A percentile compares a stretch with the other conserved stretches of the same genome.
These are phyloP conservation scores for Botrytis hyacinthi DNA, from an alignment of 2,329 filamentous ascomycete genomes.

Conservation along the genomic window DNA sequence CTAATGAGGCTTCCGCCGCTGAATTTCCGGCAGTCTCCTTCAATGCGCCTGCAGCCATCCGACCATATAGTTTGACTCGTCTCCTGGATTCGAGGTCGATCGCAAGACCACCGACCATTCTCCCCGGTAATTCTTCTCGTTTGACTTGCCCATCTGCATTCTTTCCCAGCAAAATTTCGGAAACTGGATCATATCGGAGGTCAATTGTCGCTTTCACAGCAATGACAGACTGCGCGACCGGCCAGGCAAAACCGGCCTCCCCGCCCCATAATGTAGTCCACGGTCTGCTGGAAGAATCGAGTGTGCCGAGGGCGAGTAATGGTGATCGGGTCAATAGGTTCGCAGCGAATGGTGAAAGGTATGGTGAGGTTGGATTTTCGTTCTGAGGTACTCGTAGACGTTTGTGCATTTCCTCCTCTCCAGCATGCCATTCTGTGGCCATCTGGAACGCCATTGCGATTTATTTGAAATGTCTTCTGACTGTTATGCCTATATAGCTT, in stretches of 20 bases:
- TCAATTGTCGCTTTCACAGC: conserved; percentile 63
- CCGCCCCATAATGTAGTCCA: conserved; percentile 83
- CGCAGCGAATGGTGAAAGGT: conserved; percentile 60
- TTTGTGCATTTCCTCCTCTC: conserved; percentile 63
- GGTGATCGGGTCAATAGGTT: conserved; percentile 60
- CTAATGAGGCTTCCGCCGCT: conserved; percentile 47
- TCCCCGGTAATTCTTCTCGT: conserved; percentile 38
- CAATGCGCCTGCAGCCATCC: conserved; percentile 63
- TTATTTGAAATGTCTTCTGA: background rate
- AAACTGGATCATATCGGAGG: conserved; percentile 64
- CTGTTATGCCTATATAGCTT: background rate
- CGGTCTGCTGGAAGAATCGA: conserved; percentile 62
- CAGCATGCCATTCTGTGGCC: conserved; percentile 47
- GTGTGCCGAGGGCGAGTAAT: conserved; percentile 68
- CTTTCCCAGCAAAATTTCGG: conserved; percentile 56
- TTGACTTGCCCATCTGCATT: conserved; percentile 44
- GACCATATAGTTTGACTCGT: conserved; percentile 70
- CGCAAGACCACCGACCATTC: conserved; percentile 59
- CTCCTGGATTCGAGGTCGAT: conserved; percentile 65
- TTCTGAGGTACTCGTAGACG: conserved; percentile 55
- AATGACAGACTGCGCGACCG: conserved; percentile 60
- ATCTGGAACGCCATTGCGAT: conserved; percentile 15
- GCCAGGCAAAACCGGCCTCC: conserved; percentile 61
- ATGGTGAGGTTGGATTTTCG: conserved; percentile 65
- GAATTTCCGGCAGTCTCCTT: conserved; percentile 35